Evolutionary conservation across 805 yeast genomes (phyloP).

Genomic region (Pichia ethanolica): DNA sequence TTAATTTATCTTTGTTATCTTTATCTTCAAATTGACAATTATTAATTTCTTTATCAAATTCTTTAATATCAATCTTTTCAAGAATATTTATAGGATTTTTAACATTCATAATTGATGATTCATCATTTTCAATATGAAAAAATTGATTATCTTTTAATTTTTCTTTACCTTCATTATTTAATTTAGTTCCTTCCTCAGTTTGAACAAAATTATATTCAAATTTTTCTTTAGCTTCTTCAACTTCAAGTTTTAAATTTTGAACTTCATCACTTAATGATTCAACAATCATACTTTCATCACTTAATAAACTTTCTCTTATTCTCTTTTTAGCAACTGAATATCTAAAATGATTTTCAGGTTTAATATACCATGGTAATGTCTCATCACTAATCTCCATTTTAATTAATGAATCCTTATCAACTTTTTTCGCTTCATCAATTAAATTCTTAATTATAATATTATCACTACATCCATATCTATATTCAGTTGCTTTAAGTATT

Average conservation of each 20-base stretch:
- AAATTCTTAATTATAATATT: slow-evolving; percentile 7
- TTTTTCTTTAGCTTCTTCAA: slow-evolving; percentile 19
- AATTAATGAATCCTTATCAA: slow-evolving; percentile 1
- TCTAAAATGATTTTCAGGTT: slow-evolving; percentile 17
- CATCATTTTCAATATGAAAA: background rate
- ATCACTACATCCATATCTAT: slow-evolving; percentile 16
- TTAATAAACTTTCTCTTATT: slow-evolving; percentile 4
- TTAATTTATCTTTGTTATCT: slow-evolving; percentile 4
- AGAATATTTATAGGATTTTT: background rate
- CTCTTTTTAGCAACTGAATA: slow-evolving; percentile 14
- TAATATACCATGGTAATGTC: slow-evolving; percentile 27
- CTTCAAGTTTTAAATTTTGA: slow-evolving; percentile 14
- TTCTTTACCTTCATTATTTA: background rate
- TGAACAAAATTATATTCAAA: slow-evolving; percentile 25
- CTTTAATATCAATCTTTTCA: slow-evolving; percentile 1
- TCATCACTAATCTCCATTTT: slow-evolving; percentile 15
- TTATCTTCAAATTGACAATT: background rate
- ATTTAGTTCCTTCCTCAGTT: background rate
- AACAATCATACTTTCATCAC: slow-evolving; percentile 8
- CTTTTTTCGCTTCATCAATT: background rate
- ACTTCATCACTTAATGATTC: slow-evolving; percentile 16
- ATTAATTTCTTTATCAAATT: slow-evolving; percentile 9
- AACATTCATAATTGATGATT: background rate
- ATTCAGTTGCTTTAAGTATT: slow-evolving; percentile 23
- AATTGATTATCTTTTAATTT: background rate